Conservation (phyloP, 179 eudicot genomes). For the Monotropa hypopitys region DNA sequence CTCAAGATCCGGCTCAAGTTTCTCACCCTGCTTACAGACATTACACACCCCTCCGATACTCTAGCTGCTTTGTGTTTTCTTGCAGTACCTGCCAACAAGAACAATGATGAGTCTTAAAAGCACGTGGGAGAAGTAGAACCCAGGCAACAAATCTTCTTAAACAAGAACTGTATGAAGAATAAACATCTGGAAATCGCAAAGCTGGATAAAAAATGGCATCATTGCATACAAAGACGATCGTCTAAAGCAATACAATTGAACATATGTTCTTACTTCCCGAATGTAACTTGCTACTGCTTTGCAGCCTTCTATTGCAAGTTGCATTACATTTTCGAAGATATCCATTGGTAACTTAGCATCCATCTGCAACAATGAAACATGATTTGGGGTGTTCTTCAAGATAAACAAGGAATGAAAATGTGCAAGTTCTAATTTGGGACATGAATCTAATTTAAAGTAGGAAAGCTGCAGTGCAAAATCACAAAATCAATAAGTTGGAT, state of each 20-base stretch:
- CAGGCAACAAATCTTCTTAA: neutral
- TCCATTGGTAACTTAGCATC: slow-evolving; percentile 76
- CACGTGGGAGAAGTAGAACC: neutral
- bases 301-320: slow-evolving; percentile 90
- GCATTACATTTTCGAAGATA: slow-evolving; percentile 79
- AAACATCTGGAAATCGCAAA: no score
- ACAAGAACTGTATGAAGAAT: neutral
- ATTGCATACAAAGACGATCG: neutral
- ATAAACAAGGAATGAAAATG: neutral
- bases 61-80: slow-evolving; percentile 70
- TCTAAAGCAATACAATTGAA: neutral
- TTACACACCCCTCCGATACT: slow-evolving; percentile 54
- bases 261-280: slow-evolving; percentile 51
- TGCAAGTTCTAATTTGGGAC: neutral
- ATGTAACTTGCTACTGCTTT: slow-evolving; percentile 80
- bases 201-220: neutral
- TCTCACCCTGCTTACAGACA: slow-evolving; percentile 8
- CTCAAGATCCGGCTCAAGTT: slow-evolving; percentile 6
- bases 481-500: neutral
- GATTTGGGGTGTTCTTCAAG: neutral
- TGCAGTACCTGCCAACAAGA: slow-evolving; percentile 39
- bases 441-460: neutral
- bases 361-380: slow-evolving; percentile 43
- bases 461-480: neutral
- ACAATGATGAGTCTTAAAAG: neutral